Evolutionary conservation across 2,329 filamentous ascomycete species (phyloP).

Genomic region (Colletotrichum australisinense): DNA sequence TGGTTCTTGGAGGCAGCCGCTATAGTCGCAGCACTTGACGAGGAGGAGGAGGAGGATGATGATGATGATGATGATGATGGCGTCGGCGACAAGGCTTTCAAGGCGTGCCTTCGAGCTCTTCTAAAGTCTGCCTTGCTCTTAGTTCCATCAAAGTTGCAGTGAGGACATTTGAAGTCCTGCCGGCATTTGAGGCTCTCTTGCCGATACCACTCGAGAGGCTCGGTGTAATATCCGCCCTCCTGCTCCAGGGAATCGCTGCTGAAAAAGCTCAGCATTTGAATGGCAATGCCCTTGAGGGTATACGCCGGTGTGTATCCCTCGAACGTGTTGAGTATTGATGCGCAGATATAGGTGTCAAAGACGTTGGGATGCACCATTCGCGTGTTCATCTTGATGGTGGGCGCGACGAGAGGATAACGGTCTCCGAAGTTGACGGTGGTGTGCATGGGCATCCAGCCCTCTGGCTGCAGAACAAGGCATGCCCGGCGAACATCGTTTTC

Average conservation of each 20-base stretch:
- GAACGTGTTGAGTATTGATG: slow-evolving; percentile 54
- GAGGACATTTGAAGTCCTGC: slow-evolving; percentile 38
- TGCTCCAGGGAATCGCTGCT: slow-evolving; percentile 59
- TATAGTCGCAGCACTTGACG: slow-evolving; percentile 34
- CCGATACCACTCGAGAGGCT: slow-evolving; percentile 43
- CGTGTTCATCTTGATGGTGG: slow-evolving; percentile 53
- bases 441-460: slow-evolving; percentile 53
- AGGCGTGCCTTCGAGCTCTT: slow-evolving; percentile 3
- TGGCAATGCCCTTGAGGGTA: slow-evolving; percentile 60
- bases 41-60: too few species aligned
- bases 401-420: slow-evolving; percentile 53
- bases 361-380: slow-evolving; percentile 58
- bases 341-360: slow-evolving; percentile 56
- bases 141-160: slow-evolving; percentile 39
- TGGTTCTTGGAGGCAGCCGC: slow-evolving; percentile 37
- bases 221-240: slow-evolving; percentile 35
- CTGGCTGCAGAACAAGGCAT: slow-evolving; percentile 57
- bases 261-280: slow-evolving; percentile 65
- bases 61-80: background rate
- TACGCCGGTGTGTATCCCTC: slow-evolving; percentile 62
- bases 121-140: slow-evolving; percentile 14
- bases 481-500: slow-evolving; percentile 50
- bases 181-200: background rate
- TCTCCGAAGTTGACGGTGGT: slow-evolving; percentile 50
- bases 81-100: background rate